phyloP scores from a whole-genome alignment of 1,139 yeast genomes.

The Yamadazyma sp. region DNA sequence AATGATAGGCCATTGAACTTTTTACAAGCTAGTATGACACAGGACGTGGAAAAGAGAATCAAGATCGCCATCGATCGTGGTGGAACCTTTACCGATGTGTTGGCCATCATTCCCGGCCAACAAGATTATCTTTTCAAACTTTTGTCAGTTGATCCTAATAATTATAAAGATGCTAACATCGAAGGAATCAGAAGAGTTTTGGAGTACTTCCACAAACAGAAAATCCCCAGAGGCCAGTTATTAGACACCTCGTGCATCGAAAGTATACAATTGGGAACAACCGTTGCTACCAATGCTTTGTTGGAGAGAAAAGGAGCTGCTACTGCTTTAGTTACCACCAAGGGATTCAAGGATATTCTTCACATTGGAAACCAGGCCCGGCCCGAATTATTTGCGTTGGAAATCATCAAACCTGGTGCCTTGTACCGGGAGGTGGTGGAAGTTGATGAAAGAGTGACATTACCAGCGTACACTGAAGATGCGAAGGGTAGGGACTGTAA shows the following conservation, averaged over 20 bases:
- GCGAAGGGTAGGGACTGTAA: slow-evolving; percentile 32
- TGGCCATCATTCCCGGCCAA: slow-evolving; percentile 15
- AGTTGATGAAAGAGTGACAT: slow-evolving; percentile 69
- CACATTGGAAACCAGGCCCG: slow-evolving; percentile 74
- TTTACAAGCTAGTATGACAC: slow-evolving; percentile 5
- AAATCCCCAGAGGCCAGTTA: slow-evolving; percentile 16
- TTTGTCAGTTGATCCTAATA: slow-evolving; percentile 21
- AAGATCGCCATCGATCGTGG: slow-evolving; percentile 21
- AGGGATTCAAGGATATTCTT: slow-evolving; percentile 63
- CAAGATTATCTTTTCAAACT: slow-evolving; percentile 18
- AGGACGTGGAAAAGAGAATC: slow-evolving; percentile 8
- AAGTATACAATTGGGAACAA: slow-evolving; percentile 74
- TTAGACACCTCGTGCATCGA: slow-evolving; percentile 29
- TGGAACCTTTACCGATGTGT: slow-evolving; percentile 22
- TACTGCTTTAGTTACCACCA: slow-evolving; percentile 60
- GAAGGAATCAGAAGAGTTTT: slow-evolving; percentile 22
- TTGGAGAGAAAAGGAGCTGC: slow-evolving; percentile 66
- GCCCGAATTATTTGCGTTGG: slow-evolving; percentile 64
- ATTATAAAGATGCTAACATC: slow-evolving; percentile 21
- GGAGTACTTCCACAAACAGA: slow-evolving; percentile 11
- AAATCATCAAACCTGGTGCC: slow-evolving; percentile 56
- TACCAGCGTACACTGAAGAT: slow-evolving; percentile 65
- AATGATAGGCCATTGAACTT: background rate
- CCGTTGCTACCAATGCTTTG: slow-evolving; percentile 77
- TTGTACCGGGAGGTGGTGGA: slow-evolving; percentile 65